These are phyloP conservation scores for Picochlorum sp. DNA, from an alignment of 139 green algal genomes.

Conservation along the genomic window DNA sequence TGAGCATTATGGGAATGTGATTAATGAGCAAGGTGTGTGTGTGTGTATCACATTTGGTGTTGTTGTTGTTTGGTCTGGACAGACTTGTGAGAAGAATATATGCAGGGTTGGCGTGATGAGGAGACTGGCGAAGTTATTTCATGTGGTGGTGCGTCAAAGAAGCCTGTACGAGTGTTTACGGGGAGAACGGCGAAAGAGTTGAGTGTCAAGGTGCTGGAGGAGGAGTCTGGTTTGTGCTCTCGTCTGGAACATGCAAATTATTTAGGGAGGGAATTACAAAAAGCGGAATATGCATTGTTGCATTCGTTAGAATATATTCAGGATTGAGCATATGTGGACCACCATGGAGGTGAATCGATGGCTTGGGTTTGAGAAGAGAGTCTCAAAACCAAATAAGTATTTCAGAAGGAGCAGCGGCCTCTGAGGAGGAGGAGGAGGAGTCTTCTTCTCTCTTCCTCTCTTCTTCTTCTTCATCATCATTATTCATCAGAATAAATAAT, in stretches of 20 bases:
- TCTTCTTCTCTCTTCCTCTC: too few relatives aligned
- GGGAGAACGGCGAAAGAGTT: conserved; percentile 52
- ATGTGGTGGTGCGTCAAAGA: conserved; percentile 32
- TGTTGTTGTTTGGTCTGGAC: not conserved
- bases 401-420: too few relatives aligned
- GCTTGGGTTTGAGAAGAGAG: too few relatives aligned
- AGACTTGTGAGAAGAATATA: not conserved
- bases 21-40: conserved; percentile 40
- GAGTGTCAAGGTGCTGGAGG: conserved; percentile 43
- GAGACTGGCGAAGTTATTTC: conserved; percentile 50
- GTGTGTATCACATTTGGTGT: not conserved
- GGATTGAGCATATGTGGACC: conserved; percentile 28
- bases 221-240: conserved; percentile 16
- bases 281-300: conserved; percentile 39
- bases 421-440: too few relatives aligned
- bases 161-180: conserved; percentile 19
- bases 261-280: conserved; percentile 51
- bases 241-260: conserved; percentile 59
- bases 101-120: conserved; percentile 41
- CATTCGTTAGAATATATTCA: conserved; percentile 40
- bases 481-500: not conserved
- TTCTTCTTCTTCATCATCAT: not conserved
- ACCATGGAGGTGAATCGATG: too few relatives aligned
- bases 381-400: too few relatives aligned
- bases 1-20: conserved; percentile 44